Evolutionary conservation across 768 basidiomycete genomes (phyloP).

Genomic region (Termitomyces eurrhizus): DNA sequence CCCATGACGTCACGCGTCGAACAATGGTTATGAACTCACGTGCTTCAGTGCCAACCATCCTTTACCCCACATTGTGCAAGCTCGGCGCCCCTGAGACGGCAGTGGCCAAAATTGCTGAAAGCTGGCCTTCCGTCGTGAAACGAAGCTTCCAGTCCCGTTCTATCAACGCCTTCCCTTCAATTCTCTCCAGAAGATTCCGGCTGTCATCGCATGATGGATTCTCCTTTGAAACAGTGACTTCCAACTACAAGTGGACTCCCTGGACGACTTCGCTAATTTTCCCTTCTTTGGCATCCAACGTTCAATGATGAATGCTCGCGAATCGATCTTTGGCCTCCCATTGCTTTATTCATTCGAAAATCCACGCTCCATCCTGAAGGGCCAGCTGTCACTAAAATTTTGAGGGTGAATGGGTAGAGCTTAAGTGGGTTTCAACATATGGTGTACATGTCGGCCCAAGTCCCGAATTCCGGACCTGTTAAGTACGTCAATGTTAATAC

Average conservation of each 20-base stretch:
- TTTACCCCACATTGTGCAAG: not conserved
- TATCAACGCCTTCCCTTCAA: not conserved
- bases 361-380: not conserved
- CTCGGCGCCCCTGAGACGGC: not conserved
- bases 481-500: conserved; percentile 1
- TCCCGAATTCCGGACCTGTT: not conserved
- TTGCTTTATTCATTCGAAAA: not conserved
- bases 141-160: not conserved
- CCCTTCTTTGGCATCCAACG: not conserved
- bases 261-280: not conserved
- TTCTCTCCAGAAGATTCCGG: not conserved
- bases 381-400: not conserved
- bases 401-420: not conserved
- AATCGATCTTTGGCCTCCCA: not conserved
- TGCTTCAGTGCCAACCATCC: not conserved
- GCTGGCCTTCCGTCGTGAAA: not conserved
- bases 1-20: conserved; percentile 20
- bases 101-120: not conserved
- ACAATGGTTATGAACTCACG: not conserved
- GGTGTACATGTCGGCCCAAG: not conserved
- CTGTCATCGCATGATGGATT: not conserved
- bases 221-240: not conserved
- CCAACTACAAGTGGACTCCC: not conserved
- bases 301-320: not conserved
- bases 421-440: conserved; percentile 2